Conservation (phyloP, 1,139 yeast species). For the Scheffersomyces cryptocercus region DNA sequence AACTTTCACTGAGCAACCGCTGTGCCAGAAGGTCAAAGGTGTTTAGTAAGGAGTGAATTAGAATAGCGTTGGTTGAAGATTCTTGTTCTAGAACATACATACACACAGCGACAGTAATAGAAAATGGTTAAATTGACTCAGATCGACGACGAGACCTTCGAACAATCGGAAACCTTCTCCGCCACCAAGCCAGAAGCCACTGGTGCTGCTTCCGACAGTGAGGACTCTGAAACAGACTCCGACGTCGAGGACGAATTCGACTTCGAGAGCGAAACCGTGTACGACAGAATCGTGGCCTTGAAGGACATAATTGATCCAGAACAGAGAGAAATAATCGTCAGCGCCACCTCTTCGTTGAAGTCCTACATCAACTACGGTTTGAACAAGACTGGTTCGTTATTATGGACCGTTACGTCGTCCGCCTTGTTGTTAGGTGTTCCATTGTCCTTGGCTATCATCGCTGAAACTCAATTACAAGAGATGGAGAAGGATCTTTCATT, state of each 20-base stretch:
- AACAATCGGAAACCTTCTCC: slow-evolving; percentile 21
- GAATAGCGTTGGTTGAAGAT: too few species aligned
- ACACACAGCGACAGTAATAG: neutral
- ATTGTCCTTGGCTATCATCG: slow-evolving; percentile 79
- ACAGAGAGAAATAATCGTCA: slow-evolving; percentile 59
- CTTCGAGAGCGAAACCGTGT: slow-evolving; percentile 76
- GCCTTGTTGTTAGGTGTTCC: slow-evolving; percentile 91
- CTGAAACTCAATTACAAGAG: slow-evolving; percentile 92
- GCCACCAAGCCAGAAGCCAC: slow-evolving; percentile 6
- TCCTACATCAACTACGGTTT: slow-evolving; percentile 47
- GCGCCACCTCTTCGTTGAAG: slow-evolving; percentile 35
- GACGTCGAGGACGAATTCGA: slow-evolving; percentile 48
- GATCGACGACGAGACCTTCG: slow-evolving; percentile 51
- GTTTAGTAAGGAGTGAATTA: too few species aligned
- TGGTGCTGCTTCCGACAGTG: slow-evolving; percentile 40
- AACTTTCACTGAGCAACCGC: too few species aligned
- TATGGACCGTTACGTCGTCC: slow-evolving; percentile 87
- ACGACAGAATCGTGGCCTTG: slow-evolving; percentile 86
- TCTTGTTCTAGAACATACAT: too few species aligned
- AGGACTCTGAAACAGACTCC: slow-evolving; percentile 66
- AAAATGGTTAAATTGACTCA: slow-evolving; percentile 75
- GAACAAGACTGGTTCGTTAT: slow-evolving; percentile 65
- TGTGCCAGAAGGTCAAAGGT: too few species aligned
- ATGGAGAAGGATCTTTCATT: slow-evolving; percentile 90
- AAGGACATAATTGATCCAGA: slow-evolving; percentile 90